Conservation (phyloP, 1,284 basidiomycete species). For the Thecaphora thlaspeos region DNA sequence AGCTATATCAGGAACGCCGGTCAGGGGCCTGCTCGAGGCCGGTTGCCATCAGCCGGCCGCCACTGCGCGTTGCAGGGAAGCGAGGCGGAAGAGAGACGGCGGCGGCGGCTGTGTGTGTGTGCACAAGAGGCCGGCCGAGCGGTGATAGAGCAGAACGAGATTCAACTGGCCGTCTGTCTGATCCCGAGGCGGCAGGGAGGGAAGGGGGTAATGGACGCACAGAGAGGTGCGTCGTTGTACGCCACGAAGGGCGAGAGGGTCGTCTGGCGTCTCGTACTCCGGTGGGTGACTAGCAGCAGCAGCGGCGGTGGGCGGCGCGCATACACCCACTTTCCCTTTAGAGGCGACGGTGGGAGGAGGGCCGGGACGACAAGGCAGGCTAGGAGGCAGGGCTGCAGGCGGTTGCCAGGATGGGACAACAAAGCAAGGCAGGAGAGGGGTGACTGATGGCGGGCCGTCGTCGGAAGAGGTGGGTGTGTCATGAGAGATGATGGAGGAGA, state of each 20-base stretch:
- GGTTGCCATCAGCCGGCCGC: background rate
- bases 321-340: no score
- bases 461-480: no score
- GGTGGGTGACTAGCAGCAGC: background rate
- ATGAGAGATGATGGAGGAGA: no score
- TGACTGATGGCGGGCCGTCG: no score
- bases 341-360: no score
- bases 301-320: background rate
- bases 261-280: background rate
- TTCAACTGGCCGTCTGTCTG: background rate
- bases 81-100: background rate
- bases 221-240: background rate
- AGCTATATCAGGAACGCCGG: no score
- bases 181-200: background rate
- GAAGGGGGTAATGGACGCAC: slow-evolving; percentile 2
- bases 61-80: background rate
- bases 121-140: background rate
- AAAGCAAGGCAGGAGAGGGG: no score
- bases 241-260: background rate
- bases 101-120: background rate
- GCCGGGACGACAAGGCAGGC: no score
- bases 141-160: background rate
- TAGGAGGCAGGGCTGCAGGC: no score
- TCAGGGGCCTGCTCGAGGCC: background rate
- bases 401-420: no score